phyloP scores from a whole-genome alignment of 2,329 filamentous ascomycete species.

The Neurospora crassa region DNA sequence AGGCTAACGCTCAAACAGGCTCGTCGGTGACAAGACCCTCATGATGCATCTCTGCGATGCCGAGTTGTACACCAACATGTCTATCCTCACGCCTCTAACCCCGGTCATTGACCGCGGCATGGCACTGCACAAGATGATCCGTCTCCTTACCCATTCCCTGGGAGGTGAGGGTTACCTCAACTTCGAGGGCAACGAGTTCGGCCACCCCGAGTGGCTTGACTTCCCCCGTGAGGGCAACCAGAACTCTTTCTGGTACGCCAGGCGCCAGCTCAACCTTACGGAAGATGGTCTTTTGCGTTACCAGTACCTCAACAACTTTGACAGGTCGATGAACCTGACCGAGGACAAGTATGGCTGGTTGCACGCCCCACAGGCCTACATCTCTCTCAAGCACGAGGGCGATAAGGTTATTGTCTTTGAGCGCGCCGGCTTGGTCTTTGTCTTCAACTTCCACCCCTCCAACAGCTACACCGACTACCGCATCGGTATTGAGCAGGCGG shows the following conservation, averaged over 20 bases:
- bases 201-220: constrained; percentile 97
- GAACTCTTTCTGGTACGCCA: constrained; percentile 90
- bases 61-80: constrained; percentile 98
- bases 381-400: constrained; percentile 84
- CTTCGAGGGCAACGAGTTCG: constrained; percentile 98
- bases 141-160: constrained; percentile 79
- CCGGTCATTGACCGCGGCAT: constrained; percentile 84
- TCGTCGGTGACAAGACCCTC: constrained; percentile 92
- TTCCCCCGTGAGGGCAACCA: constrained; percentile 89
- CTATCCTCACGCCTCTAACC: constrained; percentile 70
- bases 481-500: constrained; percentile 73
- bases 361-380: constrained; percentile 73
- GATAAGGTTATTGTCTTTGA: constrained; percentile 98
- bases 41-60: constrained; percentile 99
- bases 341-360: constrained; percentile 92
- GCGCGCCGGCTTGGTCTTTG: constrained; percentile 77
- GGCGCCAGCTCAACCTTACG: constrained; percentile 85
- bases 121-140: constrained; percentile 94
- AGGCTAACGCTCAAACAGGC: constrained; percentile 34
- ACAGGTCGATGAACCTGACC: constrained; percentile 78
- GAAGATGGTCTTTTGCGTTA: constrained; percentile 83
- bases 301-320: constrained; percentile 86
- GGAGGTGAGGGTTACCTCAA: constrained; percentile 97
- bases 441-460: constrained; percentile 91
- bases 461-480: constrained; percentile 87